Conservation (phyloP, 2,329 filamentous ascomycete species). For the Beauveria medogensis region DNA sequence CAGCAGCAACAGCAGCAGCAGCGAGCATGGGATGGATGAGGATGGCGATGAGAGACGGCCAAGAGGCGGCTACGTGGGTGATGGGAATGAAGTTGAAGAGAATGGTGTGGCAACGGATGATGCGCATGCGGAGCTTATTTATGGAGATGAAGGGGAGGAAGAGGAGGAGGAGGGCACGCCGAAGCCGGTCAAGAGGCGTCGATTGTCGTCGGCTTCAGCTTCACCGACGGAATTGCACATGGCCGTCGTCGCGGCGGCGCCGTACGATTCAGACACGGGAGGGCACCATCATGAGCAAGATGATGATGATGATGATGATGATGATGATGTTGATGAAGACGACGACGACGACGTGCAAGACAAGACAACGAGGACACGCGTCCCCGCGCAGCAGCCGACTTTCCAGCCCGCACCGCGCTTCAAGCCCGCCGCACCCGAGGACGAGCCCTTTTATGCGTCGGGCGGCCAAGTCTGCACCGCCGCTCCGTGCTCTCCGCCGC, state of each 20-base stretch:
- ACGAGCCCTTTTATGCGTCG: constrained; percentile 16
- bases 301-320: constrained; percentile 10
- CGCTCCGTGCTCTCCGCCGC: constrained; percentile 27
- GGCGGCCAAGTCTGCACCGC: background rate
- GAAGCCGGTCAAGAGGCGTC: constrained; percentile 18
- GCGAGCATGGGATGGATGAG: background rate
- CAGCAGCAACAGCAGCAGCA: background rate
- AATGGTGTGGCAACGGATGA: background rate
- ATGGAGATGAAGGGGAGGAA: background rate
- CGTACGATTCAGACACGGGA: background rate
- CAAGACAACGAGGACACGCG: constrained; percentile 11
- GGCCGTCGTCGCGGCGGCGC: background rate
- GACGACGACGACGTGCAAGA: constrained; percentile 2
- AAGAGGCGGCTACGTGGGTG: background rate
- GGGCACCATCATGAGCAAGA: background rate
- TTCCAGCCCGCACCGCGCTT: constrained; percentile 33
- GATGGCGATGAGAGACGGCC: too few relatives aligned
- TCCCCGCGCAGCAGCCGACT: constrained; percentile 25
- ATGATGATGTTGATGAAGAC: background rate
- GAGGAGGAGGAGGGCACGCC: background rate
- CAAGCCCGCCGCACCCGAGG: constrained; percentile 20
- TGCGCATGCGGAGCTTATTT: background rate
- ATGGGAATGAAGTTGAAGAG: constrained; percentile 7
- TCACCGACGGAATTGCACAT: background rate
- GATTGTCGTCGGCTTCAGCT: background rate